Evolutionary conservation across 2,329 filamentous ascomycete genomes (phyloP).

Genomic region (Stachybotrys elegans): DNA sequence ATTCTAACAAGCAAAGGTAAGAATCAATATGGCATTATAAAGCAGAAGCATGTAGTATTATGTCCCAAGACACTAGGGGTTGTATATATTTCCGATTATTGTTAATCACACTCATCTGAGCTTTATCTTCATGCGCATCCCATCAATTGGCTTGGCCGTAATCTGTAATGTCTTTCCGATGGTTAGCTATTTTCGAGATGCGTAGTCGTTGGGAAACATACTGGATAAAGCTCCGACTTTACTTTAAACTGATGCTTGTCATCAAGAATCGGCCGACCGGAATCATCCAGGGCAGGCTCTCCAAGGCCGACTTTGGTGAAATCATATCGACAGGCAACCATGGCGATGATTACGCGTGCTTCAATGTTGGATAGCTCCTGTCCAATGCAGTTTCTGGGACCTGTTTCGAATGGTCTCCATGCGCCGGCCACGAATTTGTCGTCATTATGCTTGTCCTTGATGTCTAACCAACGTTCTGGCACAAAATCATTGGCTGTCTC

Average conservation of each 20-base stretch:
- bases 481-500: slow-evolving; percentile 27
- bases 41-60: not conserved
- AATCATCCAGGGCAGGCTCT: not conserved
- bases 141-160: slow-evolving; percentile 2
- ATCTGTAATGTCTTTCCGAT: slow-evolving; percentile 3
- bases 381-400: slow-evolving; percentile 2
- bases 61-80: not conserved
- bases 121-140: slow-evolving; percentile 1
- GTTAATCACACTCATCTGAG: too few species aligned
- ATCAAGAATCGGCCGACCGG: not conserved
- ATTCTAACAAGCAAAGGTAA: not conserved
- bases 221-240: not conserved
- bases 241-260: not conserved
- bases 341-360: not conserved
- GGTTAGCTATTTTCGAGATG: not conserved
- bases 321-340: not conserved
- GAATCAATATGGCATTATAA: not conserved
- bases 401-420: slow-evolving; percentile 1
- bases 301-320: slow-evolving; percentile 1
- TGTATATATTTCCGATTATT: too few species aligned
- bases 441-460: not conserved
- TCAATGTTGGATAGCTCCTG: slow-evolving; percentile 1
- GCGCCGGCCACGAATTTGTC: not conserved
- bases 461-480: slow-evolving; percentile 34
- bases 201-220: not conserved